phyloP scores from a whole-genome alignment of 139 green algal genomes.

The Chlamydomonas sp. region DNA sequence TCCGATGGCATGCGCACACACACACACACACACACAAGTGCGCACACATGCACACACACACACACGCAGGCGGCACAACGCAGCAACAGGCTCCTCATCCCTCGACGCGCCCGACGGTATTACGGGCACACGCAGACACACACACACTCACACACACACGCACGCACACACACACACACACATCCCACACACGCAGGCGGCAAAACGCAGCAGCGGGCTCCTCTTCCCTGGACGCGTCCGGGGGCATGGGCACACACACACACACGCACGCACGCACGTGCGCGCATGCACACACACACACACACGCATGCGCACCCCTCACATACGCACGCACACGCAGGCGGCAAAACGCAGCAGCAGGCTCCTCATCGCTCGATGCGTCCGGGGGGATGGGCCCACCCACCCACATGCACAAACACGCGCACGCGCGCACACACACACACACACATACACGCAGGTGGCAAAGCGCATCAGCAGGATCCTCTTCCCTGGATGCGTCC shows the following conservation, averaged over 20 bases:
- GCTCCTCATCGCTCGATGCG: too few species aligned
- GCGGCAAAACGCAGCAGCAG: not conserved
- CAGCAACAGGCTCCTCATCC: constrained; percentile 3
- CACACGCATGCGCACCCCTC: constrained; percentile 1
- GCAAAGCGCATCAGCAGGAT: too few species aligned
- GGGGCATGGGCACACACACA: not conserved
- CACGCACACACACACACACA: not conserved
- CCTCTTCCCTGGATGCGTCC: too few species aligned
- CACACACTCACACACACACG: constrained; percentile 4
- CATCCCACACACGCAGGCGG: constrained; percentile 1
- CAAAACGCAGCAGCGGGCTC: not conserved
- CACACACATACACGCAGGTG: not conserved
- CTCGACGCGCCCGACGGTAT: too few species aligned
- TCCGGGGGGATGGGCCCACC: too few species aligned
- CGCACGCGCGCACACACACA: not conserved
- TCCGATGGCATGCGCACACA: too few species aligned
- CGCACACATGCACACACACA: constrained; percentile 18
- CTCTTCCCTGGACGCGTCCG: too few species aligned
- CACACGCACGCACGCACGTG: not conserved
- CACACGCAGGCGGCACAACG: not conserved
- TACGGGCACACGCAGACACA: constrained; percentile 6
- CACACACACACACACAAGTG: constrained; percentile 17
- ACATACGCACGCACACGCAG: constrained; percentile 3
- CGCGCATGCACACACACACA: not conserved
- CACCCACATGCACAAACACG: not conserved